Base-by-base conservation (phyloP, 495 filamentous ascomycete species). In the Friedmanniomyces simplex region DNA sequence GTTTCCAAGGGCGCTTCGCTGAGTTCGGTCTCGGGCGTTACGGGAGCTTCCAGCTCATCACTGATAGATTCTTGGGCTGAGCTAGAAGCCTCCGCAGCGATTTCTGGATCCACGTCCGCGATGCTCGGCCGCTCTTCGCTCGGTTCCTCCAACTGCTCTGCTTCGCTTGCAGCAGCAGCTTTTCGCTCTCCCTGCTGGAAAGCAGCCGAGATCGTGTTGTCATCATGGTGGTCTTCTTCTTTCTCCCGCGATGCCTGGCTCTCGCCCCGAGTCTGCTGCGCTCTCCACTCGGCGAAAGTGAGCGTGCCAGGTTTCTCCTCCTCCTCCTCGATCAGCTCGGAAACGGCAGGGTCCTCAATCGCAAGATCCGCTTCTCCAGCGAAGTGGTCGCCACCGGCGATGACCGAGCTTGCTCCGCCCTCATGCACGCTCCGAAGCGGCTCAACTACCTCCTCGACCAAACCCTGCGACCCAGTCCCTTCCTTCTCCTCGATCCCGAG, bases 261-360 rank as follows among this genome's bases (percentile, higher is more conserved):
- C 39, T 60, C 51, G 24, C 45, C 52, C 2, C 37, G 18, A 7
- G 52, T 55, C 28, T 61, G 51, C 58, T 52, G 58, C 2, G 26
- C 21, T 13, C 58, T 21, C 58, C 58, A 61, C 34, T 55, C 24
- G 7, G 53, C 52, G 30, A 61, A 61, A 34, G 52, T 50, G 36
- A 13, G 26, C 12, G 18, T 43, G 14, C 39, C 39, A 5, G 39
- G 39, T 13, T 43, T 5, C 14, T 8, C 20, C 30, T 24, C 22
- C 2, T 59, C 56, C 18, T 26, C 39, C 14, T 50, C 46, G n/a
- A 52, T 48, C 16, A 52, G 16, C 13, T 59, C 50, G 12, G 37
- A 16, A 6, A 52, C 28, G n/a, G 32, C n/a, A 2, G 34, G 34
- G 16, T 54, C 55, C 13, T 53, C 57, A 32, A 47, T 1, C 41